phyloP scores from a whole-genome alignment of 2,329 filamentous ascomycete species.

The Tolypocladium album region DNA sequence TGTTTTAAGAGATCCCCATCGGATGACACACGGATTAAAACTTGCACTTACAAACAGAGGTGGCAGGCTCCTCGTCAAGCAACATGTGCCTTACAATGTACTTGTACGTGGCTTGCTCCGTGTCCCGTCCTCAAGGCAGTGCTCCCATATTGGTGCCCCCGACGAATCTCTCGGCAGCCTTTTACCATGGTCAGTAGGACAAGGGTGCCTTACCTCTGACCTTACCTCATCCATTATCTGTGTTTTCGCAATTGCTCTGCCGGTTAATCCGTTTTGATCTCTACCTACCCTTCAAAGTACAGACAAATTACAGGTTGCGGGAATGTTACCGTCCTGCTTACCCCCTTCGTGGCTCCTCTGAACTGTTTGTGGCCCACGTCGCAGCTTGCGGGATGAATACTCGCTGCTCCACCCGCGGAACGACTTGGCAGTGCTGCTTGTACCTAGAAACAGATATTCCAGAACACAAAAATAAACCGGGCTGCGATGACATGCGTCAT shows the following conservation, averaged over 20 bases:
- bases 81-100: background rate
- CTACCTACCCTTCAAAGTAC: constrained; percentile 6
- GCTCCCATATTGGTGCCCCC: background rate
- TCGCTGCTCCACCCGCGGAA: background rate
- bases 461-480: background rate
- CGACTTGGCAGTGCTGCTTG: background rate
- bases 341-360: background rate
- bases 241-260: constrained; percentile 4
- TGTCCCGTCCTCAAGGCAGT: background rate
- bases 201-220: constrained; percentile 43
- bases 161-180: background rate
- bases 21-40: constrained; percentile 9
- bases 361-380: background rate
- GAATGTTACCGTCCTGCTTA: constrained; percentile 1
- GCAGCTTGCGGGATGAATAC: background rate
- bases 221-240: constrained; percentile 31
- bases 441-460: background rate
- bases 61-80: background rate
- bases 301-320: constrained; percentile 1
- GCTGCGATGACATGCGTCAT: background rate
- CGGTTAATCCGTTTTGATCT: background rate
- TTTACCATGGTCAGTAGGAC: constrained; percentile 20
- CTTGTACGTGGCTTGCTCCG: background rate
- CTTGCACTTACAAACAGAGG: background rate
- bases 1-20: constrained; percentile 15